phyloP scores from a whole-genome alignment of 2,329 filamentous ascomycete species.

The Diaporthe citrichinensis region DNA sequence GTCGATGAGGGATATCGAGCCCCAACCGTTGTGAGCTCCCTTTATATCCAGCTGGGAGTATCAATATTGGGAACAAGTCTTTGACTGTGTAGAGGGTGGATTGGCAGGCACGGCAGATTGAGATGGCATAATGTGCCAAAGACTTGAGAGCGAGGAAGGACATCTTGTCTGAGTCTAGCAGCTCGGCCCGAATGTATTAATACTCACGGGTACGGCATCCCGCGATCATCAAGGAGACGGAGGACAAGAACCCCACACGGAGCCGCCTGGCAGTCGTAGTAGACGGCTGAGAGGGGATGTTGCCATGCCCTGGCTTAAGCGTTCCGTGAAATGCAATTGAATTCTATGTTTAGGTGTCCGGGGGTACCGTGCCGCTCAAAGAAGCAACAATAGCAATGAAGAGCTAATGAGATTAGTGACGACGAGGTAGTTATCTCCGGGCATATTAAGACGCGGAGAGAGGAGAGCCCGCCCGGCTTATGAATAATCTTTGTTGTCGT shows the following conservation, averaged over 20 bases:
- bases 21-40: no score
- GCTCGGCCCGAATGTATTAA: background rate
- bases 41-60: background rate
- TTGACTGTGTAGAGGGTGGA: background rate
- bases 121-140: background rate
- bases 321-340: background rate
- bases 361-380: no score
- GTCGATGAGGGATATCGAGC: background rate
- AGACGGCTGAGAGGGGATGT: no score
- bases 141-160: background rate
- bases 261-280: background rate
- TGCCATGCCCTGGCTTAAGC: background rate
- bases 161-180: no score
- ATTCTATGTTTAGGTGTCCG: background rate
- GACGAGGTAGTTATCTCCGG: background rate
- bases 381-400: background rate
- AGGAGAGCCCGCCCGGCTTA: background rate
- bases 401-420: no score
- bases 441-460: no score
- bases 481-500: background rate
- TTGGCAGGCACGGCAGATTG: background rate
- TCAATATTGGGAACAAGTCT: background rate
- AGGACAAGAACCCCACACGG: background rate
- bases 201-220: background rate
- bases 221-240: background rate